phyloP scores from a whole-genome alignment of 129 eudicot genomes.

The Dittrichia graveolens region DNA sequence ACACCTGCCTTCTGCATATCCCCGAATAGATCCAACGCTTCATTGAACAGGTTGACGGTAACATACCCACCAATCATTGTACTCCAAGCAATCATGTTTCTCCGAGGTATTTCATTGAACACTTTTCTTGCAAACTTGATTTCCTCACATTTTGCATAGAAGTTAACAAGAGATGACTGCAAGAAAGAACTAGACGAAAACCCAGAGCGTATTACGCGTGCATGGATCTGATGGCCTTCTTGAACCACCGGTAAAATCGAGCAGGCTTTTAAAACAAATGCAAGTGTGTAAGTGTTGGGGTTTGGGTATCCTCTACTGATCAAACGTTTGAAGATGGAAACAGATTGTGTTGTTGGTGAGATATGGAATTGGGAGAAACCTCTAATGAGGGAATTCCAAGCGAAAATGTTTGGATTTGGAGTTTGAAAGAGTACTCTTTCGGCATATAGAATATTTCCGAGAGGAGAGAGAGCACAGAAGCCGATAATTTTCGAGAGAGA shows the following conservation, averaged over 20 bases:
- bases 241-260: constrained; percentile 35
- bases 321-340: constrained; percentile 47
- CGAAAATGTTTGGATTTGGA: constrained; percentile 49
- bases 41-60: constrained; percentile 42
- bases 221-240: constrained; percentile 60
- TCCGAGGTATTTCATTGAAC: constrained; percentile 62
- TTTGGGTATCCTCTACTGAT: constrained; percentile 32
- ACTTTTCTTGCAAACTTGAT: constrained; percentile 42
- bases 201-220: constrained; percentile 48
- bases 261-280: constrained; percentile 54
- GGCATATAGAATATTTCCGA: constrained; percentile 42
- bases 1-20: constrained; percentile 58
- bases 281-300: constrained; percentile 49
- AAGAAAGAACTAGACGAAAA: constrained; percentile 37
- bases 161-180: constrained; percentile 45
- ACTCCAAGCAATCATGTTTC: constrained; percentile 58
- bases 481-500: constrained; percentile 55
- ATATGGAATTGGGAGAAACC: constrained; percentile 23
- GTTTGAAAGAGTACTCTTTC: constrained; percentile 39
- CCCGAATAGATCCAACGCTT: constrained; percentile 52
- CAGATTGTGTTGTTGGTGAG: constrained; percentile 40
- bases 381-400: constrained; percentile 50
- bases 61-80: constrained; percentile 61
- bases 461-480: constrained; percentile 49
- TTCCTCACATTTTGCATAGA: constrained; percentile 57